Conservation (phyloP, 192 early-diverging fungal genomes). For the Coemansia sp. region DNA sequence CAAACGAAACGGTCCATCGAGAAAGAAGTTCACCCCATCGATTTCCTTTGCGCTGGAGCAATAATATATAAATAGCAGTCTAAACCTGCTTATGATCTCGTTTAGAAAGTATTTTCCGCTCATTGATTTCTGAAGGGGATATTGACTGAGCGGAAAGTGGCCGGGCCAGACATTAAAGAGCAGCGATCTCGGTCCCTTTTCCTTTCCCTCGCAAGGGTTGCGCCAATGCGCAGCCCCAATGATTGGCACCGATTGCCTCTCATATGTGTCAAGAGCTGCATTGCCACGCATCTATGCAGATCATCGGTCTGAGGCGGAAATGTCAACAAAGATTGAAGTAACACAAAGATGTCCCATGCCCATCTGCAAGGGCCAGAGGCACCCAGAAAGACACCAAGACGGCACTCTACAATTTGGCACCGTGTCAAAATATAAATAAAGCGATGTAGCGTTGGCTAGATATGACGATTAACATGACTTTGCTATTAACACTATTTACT, state of each 20-base stretch:
- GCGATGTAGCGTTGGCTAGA: too few species aligned
- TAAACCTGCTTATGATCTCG: not conserved
- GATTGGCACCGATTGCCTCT: not conserved
- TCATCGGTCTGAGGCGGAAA: not conserved
- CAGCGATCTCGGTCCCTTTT: not conserved
- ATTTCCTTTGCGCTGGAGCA: not conserved
- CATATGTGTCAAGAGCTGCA: not conserved
- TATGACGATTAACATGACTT: too few species aligned
- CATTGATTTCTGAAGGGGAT: not conserved
- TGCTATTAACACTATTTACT: too few species aligned
- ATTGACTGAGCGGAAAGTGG: not conserved
- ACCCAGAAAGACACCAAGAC: not conserved
- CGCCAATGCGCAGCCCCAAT: not conserved
- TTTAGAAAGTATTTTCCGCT: not conserved
- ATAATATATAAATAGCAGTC: not conserved
- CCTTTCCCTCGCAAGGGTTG: not conserved
- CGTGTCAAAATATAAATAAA: too few species aligned
- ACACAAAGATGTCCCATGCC: not conserved
- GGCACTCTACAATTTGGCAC: not conserved
- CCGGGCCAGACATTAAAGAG: not conserved
- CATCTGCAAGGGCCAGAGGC: not conserved
- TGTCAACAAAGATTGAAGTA: not conserved
- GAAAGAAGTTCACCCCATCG: not conserved
- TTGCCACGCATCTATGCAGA: not conserved
- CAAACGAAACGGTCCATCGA: not conserved